These are phyloP conservation scores for Aspergillus luchuensis DNA, from an alignment of 2,329 filamentous ascomycete species.

Conservation along the genomic window DNA sequence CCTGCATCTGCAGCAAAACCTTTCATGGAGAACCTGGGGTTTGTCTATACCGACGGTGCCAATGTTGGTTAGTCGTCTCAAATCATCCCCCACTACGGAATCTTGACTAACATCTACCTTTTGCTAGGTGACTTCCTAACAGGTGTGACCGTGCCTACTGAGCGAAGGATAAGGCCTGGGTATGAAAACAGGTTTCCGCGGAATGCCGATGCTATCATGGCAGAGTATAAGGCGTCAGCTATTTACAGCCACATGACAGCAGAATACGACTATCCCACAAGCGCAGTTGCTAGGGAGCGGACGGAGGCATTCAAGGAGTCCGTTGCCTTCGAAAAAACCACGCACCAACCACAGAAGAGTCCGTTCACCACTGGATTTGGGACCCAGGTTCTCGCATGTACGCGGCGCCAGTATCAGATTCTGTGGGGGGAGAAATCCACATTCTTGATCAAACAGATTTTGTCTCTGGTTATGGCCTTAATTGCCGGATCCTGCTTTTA, in stretches of 20 bases:
- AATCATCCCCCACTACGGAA: too few species aligned
- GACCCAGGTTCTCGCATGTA: conserved; percentile 57
- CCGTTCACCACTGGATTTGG: conserved; percentile 58
- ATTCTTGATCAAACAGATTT: conserved; percentile 62
- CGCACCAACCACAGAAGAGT: conserved; percentile 54
- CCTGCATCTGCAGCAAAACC: conserved; percentile 58
- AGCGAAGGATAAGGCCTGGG: conserved; percentile 46
- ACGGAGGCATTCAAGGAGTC: conserved; percentile 58
- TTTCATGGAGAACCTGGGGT: conserved; percentile 67
- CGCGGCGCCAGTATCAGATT: conserved; percentile 65
- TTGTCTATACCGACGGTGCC: conserved; percentile 61
- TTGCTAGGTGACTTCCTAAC: conserved; percentile 59
- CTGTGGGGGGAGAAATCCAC: conserved; percentile 65
- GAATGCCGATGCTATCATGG: conserved; percentile 46
- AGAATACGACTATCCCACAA: conserved; percentile 60
- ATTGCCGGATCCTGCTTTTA: conserved; percentile 69
- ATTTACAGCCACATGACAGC: conserved; percentile 55
- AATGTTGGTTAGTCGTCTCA: conserved; percentile 52
- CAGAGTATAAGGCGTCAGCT: conserved; percentile 53
- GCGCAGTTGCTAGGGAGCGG: conserved; percentile 49
- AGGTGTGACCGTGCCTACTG: conserved; percentile 60
- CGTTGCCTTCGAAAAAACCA: conserved; percentile 58
- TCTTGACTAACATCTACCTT: too few species aligned
- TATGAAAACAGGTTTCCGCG: conserved; percentile 47
- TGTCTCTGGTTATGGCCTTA: conserved; percentile 60